Conservation (phyloP, 495 filamentous ascomycete species). For the Xylaria bambusicola region DNA sequence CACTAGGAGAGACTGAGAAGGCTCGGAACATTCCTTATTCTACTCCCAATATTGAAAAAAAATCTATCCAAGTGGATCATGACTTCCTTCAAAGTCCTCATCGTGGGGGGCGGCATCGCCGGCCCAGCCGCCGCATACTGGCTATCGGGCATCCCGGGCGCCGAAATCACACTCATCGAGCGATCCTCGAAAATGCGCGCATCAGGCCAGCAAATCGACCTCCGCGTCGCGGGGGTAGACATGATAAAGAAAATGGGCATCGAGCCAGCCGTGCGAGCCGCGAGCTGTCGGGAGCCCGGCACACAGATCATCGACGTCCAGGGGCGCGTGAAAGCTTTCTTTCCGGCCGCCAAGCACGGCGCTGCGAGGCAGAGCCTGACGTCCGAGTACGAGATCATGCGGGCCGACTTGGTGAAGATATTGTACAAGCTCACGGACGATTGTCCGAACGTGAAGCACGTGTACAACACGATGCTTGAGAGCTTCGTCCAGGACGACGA, state of each 20-base stretch:
- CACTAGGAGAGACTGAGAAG: too few species aligned
- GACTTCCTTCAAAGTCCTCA: conserved; percentile 33
- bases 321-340: conserved; percentile 40
- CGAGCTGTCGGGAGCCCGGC: conserved; percentile 44
- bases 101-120: conserved; percentile 39
- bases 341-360: conserved; percentile 44
- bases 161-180: conserved; percentile 55
- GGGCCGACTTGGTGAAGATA: conserved; percentile 53
- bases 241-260: conserved; percentile 57
- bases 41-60: too few species aligned
- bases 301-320: conserved; percentile 43
- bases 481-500: conserved; percentile 29
- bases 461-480: conserved; percentile 43
- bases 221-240: conserved; percentile 49
- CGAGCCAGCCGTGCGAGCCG: conserved; percentile 44
- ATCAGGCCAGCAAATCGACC: conserved; percentile 56
- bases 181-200: conserved; percentile 46
- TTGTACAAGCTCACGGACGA: conserved; percentile 48
- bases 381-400: conserved; percentile 59
- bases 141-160: conserved; percentile 49
- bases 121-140: conserved; percentile 54
- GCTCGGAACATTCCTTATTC: too few species aligned
- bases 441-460: conserved; percentile 41
- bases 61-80: conserved; percentile 11
- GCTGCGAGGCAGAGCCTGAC: conserved; percentile 46